Base-by-base conservation (phyloP, 306 rosid genomes). In the Citrullus mucosospermus region DNA sequence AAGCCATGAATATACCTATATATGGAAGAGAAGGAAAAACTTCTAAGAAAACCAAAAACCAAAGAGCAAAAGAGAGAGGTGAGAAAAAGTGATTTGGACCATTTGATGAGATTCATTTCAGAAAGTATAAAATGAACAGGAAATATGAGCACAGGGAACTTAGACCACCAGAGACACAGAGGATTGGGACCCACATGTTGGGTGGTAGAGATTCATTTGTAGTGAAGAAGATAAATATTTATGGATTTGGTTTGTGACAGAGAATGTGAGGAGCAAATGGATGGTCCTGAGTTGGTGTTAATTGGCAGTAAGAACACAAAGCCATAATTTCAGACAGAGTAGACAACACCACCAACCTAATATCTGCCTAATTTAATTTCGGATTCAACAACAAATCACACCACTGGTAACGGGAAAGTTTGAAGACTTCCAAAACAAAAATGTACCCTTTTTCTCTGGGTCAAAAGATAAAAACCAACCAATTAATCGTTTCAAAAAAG, bases 1-100 rank as follows among this genome's bases (percentile, higher is more conserved):
- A 96, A 6, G 96, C 99, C 99, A 96, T 96, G 72, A 96, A 96
- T 53, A 96, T 81, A 86, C 99, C 99, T 93, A 11, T 32, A 32
- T 2, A 32, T 16, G 34, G 14, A 28, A 72, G 80, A 14, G 77
- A 28, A 32, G 36, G 36, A 32, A 32, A 32, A 32, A 32, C 36
- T 32, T 32, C 3, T 32, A 1, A 32, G 3, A 32, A 32, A 32
- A 32, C 2, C 34, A 28, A 36, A 44, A 30, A 65, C 36, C n/a
- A 68, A 4, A 41, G 25, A 67, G 14, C 2, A 3, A 32, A 3
- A 34, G 71, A 16, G 72, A 67, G 70, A 28, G n/a, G 32, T 22
- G 22, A 2, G 7, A 14, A 71, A 11, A 46, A 71, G 25, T 28
- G 13, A 50, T 43, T 9, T 72, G 39, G 22, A 28, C 25, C 60